These are phyloP conservation scores for Colletotrichum tropicale DNA, from an alignment of 2,329 filamentous ascomycete genomes.

Conservation along the genomic window DNA sequence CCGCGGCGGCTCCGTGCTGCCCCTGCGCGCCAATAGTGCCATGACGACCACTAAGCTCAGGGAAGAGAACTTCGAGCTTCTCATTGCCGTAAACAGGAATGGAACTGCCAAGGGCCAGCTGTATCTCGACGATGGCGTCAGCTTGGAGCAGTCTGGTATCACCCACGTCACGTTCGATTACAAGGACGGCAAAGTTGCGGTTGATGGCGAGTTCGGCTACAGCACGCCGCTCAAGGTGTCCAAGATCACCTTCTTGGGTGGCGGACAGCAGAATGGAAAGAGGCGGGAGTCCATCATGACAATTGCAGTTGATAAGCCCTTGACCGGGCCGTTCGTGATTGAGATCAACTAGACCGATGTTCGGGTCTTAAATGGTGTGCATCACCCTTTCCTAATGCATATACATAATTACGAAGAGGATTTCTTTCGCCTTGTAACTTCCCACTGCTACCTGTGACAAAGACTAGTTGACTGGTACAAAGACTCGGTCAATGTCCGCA, in stretches of 20 bases:
- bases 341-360: not conserved
- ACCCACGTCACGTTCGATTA: slow-evolving; percentile 67
- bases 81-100: slow-evolving; percentile 68
- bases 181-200: slow-evolving; percentile 51
- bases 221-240: slow-evolving; percentile 44
- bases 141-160: slow-evolving; percentile 61
- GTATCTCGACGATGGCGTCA: slow-evolving; percentile 79
- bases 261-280: not conserved
- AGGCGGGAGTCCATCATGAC: slow-evolving; percentile 17
- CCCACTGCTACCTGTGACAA: not conserved
- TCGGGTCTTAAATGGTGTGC: not conserved
- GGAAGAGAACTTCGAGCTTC: slow-evolving; percentile 70
- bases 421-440: not conserved
- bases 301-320: slow-evolving; percentile 24
- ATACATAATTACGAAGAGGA: not conserved
- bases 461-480: slow-evolving; percentile 46
- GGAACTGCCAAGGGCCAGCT: slow-evolving; percentile 70
- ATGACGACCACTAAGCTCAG: slow-evolving; percentile 70
- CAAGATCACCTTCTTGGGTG: slow-evolving; percentile 53
- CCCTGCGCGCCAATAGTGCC: slow-evolving; percentile 57
- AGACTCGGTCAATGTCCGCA: slow-evolving; percentile 58
- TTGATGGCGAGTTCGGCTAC: slow-evolving; percentile 61
- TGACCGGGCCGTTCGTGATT: slow-evolving; percentile 22
- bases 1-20: slow-evolving; percentile 69
- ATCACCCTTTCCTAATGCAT: not conserved